Percentiles rank a stretch among this genome's conserved stretches.
phyloP scores from a whole-genome alignment of 1,284 basidiomycete species.

The Fomitopsis betulina region DNA sequence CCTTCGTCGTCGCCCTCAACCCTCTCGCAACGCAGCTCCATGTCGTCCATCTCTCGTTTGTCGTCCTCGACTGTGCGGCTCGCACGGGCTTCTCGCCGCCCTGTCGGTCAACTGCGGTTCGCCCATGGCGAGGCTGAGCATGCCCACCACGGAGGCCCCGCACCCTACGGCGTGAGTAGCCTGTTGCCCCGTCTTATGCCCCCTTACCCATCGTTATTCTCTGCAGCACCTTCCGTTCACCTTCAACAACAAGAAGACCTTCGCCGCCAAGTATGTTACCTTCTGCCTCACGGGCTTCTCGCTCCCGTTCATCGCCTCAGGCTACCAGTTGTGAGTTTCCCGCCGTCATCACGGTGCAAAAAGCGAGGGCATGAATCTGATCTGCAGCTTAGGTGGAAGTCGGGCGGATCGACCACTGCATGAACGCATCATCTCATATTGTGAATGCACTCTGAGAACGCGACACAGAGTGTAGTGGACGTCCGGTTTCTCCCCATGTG shows the following conservation, averaged over 20 bases:
- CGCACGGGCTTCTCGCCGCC: neutral
- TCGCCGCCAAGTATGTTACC: conserved; percentile 20
- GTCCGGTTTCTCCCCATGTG: neutral
- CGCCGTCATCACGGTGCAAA: neutral
- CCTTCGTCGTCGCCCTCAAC: neutral
- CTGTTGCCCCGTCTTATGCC: neutral
- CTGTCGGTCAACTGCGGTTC: neutral
- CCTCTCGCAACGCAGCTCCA: neutral
- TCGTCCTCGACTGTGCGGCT: neutral
- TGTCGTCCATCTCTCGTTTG: conserved; percentile 1
- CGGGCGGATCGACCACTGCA: conserved; percentile 13
- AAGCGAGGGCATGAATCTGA: conserved; percentile 15
- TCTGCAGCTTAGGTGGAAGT: conserved; percentile 19
- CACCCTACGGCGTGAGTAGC: neutral
- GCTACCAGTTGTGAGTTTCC: conserved; percentile 25
- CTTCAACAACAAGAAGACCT: conserved; percentile 20
- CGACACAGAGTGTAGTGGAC: conserved; percentile 14
- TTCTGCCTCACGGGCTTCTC: conserved; percentile 19
- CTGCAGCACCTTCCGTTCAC: conserved; percentile 27
- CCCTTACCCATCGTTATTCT: neutral
- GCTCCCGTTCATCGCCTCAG: conserved; percentile 25
- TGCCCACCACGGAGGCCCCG: neutral
- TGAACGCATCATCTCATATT: conserved; percentile 18
- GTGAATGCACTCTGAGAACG: conserved; percentile 19
- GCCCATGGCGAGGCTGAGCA: neutral